These are phyloP conservation scores for Macaranga tanarius DNA, from an alignment of 441 rosid species.

Conservation along the genomic window DNA sequence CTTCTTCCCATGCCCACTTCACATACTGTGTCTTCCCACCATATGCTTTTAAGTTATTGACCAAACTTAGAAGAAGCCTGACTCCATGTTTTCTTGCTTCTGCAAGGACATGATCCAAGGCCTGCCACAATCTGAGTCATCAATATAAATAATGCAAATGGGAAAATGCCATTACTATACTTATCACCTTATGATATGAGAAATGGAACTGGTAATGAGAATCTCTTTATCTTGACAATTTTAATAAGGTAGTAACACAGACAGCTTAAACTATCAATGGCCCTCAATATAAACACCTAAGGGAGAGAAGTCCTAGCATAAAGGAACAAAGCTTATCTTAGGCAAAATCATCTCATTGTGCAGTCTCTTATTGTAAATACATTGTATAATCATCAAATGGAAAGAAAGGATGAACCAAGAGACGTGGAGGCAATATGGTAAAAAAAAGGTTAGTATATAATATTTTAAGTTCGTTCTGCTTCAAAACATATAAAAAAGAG, in stretches of 20 bases:
- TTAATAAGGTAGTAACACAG: neutral
- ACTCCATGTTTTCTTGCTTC: slow-evolving; percentile 71
- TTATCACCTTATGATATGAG: neutral
- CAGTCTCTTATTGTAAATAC: neutral
- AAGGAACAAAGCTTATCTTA: neutral
- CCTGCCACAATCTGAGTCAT: slow-evolving; percentile 47
- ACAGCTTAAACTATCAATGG: neutral
- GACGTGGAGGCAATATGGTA: neutral
- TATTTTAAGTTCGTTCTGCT: neutral
- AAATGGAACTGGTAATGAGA: neutral
- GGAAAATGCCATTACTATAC: slow-evolving; percentile 1
- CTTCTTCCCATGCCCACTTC: slow-evolving; percentile 96
- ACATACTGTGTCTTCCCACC: slow-evolving; percentile 96
- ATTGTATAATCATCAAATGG: neutral
- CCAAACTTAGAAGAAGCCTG: slow-evolving; percentile 79
- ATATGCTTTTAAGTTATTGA: slow-evolving; percentile 78
- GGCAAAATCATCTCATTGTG: neutral
- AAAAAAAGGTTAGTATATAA: neutral
- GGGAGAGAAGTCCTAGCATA: neutral
- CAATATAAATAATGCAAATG: slow-evolving; percentile 6
- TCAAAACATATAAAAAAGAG: neutral
- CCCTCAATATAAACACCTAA: neutral
- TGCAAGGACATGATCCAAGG: slow-evolving; percentile 85
- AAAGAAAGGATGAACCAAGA: neutral
- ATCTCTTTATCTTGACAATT: neutral